Conservation (phyloP, 1,139 yeast species). For the Blastobotrys aristatus region DNA sequence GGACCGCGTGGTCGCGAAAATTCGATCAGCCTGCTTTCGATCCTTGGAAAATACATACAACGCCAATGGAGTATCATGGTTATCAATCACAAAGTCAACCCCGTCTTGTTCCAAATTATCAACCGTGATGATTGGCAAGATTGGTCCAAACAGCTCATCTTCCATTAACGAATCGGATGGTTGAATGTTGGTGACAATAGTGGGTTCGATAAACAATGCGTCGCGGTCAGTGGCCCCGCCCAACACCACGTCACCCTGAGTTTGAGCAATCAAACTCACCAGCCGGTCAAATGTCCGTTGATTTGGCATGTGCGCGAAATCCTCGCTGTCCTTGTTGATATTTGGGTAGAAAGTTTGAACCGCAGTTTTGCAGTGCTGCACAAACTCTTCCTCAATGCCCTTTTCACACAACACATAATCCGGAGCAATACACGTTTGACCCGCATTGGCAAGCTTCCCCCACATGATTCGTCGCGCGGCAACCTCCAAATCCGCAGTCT, state of each 20-base stretch:
- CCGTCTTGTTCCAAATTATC: constrained; percentile 44
- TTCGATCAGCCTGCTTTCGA: constrained; percentile 46
- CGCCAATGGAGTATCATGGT: constrained; percentile 86
- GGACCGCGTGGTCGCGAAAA: constrained; percentile 56
- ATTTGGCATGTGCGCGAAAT: constrained; percentile 62
- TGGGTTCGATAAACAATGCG: constrained; percentile 63
- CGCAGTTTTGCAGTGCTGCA: constrained; percentile 42
- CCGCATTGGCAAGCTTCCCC: constrained; percentile 79
- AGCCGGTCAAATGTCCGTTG: constrained; percentile 54
- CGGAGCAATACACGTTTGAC: constrained; percentile 87
- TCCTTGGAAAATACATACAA: constrained; percentile 64
- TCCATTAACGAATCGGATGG: constrained; percentile 71
- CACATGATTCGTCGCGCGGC: constrained; percentile 68
- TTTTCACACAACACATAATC: constrained; percentile 73
- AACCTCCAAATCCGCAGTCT: constrained; percentile 41
- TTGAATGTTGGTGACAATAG: constrained; percentile 55
- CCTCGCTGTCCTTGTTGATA: constrained; percentile 33
- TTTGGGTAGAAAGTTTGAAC: constrained; percentile 46
- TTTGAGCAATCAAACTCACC: constrained; percentile 40
- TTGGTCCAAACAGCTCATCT: constrained; percentile 80
- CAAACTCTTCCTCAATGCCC: constrained; percentile 49
- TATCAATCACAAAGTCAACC: constrained; percentile 43
- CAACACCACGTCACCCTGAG: constrained; percentile 54
- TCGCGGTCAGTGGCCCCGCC: constrained; percentile 50
- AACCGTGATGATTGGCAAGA: constrained; percentile 67